Conservation (phyloP, 2,329 filamentous ascomycete genomes). For the Botrytis fragariae region DNA sequence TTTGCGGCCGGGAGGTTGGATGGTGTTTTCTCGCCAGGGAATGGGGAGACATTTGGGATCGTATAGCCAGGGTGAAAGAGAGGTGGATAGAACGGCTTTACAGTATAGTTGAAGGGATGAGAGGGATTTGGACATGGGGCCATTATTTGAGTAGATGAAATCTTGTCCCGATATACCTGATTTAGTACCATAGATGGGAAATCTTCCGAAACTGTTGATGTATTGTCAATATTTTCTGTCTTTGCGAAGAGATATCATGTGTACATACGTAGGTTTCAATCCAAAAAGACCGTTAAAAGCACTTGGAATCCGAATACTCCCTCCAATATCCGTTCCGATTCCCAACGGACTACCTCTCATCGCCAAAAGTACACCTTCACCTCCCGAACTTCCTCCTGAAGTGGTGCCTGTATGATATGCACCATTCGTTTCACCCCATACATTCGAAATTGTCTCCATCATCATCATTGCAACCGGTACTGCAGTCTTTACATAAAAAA, state of each 20-base stretch:
- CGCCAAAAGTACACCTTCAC: constrained; percentile 19
- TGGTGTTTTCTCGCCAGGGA: constrained; percentile 31
- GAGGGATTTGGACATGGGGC: constrained; percentile 17
- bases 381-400: constrained; percentile 35
- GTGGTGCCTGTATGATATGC: constrained; percentile 34
- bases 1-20: constrained; percentile 24
- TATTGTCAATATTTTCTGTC: neutral
- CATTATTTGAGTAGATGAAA: constrained; percentile 17
- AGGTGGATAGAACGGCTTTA: constrained; percentile 20
- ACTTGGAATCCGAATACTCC: constrained; percentile 42
- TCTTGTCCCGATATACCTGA: constrained; percentile 21
- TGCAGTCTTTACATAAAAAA: constrained; percentile 94
- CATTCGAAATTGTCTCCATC: constrained; percentile 34
- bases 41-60: constrained; percentile 40
- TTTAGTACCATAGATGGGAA: constrained; percentile 17
- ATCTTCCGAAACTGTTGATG: constrained; percentile 36
- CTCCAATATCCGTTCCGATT: constrained; percentile 29
- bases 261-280: constrained; percentile 40
- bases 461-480: constrained; percentile 50
- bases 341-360: constrained; percentile 22
- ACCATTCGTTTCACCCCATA: constrained; percentile 38
- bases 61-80: constrained; percentile 35
- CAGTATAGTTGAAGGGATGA: constrained; percentile 16
- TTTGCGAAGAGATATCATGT: neutral
- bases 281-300: constrained; percentile 42